Base-by-base conservation (phyloP, 129 eudicot species). In the Arctium minus region DNA sequence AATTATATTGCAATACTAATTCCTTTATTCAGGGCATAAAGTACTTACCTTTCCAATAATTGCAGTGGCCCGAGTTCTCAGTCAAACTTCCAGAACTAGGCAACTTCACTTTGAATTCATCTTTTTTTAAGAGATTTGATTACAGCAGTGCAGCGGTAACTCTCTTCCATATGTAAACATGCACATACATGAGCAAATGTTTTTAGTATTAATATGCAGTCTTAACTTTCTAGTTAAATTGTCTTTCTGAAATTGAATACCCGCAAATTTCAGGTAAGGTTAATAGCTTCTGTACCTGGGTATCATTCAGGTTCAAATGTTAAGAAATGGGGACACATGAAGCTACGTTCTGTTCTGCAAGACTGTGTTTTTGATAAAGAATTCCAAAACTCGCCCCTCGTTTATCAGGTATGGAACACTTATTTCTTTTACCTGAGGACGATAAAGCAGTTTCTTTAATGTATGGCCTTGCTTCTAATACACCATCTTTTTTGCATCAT, bases 251-350 rank as follows among this genome's bases (percentile, higher is more conserved):
- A 73, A 22, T 15, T 18, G 11, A 37, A 40, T 39, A 18, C 18
- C 68, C 83, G 12, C 12, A 67, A 39, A 82, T 80, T 73, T 76
- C 90, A 96, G 99, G 99, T 96, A 37, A 90, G 99, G 89, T 89
- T 96, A 76, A 92, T 96, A 87, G 98, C 92, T 35, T 96, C 99
- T 36, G 97, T 96, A 38, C 98, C 99, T 64, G 99, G 99, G 73
- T 96, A 96, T 85, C 99, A 96, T 84, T 80, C 94, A 22, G 99
- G 99, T 79, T 64, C 98, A 42, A 90, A 84, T 81, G 77, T 96
- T 22, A 96, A 80, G 80, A 93, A 96, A 85, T 96, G 99, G 99
- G 99, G 98, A 36, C 99, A 93, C 81, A 96, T 96, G 98, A 96
- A 96, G 86, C 73, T 96, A 35, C 90, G 99, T 1, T 85, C 94